Base-by-base conservation (phyloP, 305 asterid genomes). In the Solanum hybrid region DNA sequence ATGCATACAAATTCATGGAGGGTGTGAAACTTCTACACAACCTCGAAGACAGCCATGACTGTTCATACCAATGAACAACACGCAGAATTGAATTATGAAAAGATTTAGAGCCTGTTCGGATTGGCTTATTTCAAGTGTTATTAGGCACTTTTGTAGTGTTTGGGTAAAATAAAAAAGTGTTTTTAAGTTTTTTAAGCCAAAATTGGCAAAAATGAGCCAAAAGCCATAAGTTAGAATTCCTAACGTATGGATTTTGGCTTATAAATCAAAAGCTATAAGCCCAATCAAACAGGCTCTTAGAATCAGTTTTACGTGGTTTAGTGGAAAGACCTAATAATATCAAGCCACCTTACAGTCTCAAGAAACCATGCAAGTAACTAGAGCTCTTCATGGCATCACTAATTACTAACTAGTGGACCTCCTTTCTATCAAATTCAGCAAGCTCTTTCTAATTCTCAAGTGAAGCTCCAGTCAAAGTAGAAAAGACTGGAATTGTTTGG, bases 381-480 rank as follows among this genome's bases (percentile, higher is more conserved):
- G 31, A 24, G 36, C 86, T 36, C 85, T 24, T 80, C 35, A 7
- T 24, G 16, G 12, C 16, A 14, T 16, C 86, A 81, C 16, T 81
- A 81, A 26, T 27, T 8, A 81, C 36, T 42, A 40, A 81, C 71
- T 81, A 40, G 16, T 26, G 86, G 12, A 24, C 29, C 85, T 79
- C 10, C 86, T 37, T 79, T 79, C n/a, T 5, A 78, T 78, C 84
- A 78, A 78, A 78, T 35, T 20, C 31, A 78, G 51, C 10, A 35
- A 22, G 31, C 31, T 24, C 66, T 51, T 51, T 16, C 84, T 37
- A 79, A 13, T n/a, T 79, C 34, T 37, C 86, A 89, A 40, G 89
- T 88, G 34, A 72, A 85, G 87, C 89, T 84, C 36, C 20, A 88
- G 79, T 29, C 37, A 88, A 56, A 86, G 85, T 90, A 89, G 84